Base-by-base conservation (phyloP, 129 eudicot species). In the Logfia minima region DNA sequence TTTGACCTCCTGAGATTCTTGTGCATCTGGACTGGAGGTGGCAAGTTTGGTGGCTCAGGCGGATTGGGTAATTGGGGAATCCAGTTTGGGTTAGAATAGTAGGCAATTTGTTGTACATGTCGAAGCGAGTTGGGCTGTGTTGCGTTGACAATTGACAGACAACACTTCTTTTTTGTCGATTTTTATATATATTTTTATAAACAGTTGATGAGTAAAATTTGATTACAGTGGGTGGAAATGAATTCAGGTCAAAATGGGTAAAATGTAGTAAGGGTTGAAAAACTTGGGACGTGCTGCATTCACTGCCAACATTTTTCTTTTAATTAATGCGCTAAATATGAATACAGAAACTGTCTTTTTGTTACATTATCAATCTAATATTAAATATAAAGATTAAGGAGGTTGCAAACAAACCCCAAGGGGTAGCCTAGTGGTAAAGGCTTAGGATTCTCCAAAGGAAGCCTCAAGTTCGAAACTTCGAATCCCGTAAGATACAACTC, bases 1-100 rank as follows among this genome's bases (percentile, higher is more conserved):
- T 52, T 61, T 18, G 19, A 68, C 66, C 32, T 48, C 29, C 69
- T 66, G 55, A 55, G 64, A 70, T 83, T 45, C 45, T 77, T 41
- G 35, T 77, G 70, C 58, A 32, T 32, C 24, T 72, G 60, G 80
- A 62, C 35, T 63, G 13, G 68, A 29, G 68, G 68, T 64, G 41
- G 68, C 68, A 64, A 65, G 31, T 6, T 65, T 32, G 23, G 39
- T 18, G 39, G 39, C 39, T 32, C 24, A 4, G 45, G 45, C 41
- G 6, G 43, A 34, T 6, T 65, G 21, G 45, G n/a, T 65, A 17
- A 65, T 6, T 17, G 41, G 43, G 22, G 23, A 17, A 65, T 4
- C 62, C 8, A 18, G 23, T 56, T 56, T 4, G 24, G 11, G 62
- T n/a, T 22, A 6, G 7, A 58, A 58, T 58, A 8, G 26, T 19